Evolutionary conservation across 441 rosid genomes (phyloP).

Genomic region (Jatropha multifida): DNA sequence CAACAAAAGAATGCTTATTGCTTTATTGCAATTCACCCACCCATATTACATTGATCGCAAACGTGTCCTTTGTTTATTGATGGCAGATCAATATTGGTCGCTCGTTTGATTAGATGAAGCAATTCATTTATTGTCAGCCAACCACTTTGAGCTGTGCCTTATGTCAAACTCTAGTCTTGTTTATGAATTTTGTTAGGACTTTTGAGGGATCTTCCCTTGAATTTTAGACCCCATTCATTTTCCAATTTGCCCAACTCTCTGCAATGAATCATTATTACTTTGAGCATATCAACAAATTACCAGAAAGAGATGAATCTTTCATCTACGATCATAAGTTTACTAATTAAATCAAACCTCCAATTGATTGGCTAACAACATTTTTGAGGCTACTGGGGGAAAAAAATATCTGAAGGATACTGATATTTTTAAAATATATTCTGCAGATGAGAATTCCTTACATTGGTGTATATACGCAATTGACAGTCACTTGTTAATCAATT

Average conservation of each 20-base stretch:
- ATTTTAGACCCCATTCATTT: neutral
- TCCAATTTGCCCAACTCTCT: neutral
- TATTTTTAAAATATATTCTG: too few relatives aligned
- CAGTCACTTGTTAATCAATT: too few relatives aligned
- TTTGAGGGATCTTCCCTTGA: neutral
- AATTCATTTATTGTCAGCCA: constrained; percentile 21
- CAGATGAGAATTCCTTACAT: neutral
- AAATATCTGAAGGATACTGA: neutral
- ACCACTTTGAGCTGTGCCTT: constrained; percentile 6
- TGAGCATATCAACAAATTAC: neutral
- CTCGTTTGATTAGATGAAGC: neutral
- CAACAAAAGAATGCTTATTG: neutral
- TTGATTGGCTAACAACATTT: neutral
- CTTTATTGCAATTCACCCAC: constrained; percentile 4
- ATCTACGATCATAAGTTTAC: neutral
- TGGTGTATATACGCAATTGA: too few relatives aligned
- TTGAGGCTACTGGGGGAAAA: neutral
- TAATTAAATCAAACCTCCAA: neutral
- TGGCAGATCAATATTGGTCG: constrained; percentile 6
- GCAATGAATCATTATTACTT: neutral
- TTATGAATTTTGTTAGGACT: neutral
- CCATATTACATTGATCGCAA: constrained; percentile 8
- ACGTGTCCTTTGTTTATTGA: constrained; percentile 14
- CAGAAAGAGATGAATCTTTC: neutral
- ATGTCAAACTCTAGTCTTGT: constrained; percentile 10